Base-by-base conservation (phyloP, 2,329 filamentous ascomycete species). In the Thermothelomyces thermophilus region DNA sequence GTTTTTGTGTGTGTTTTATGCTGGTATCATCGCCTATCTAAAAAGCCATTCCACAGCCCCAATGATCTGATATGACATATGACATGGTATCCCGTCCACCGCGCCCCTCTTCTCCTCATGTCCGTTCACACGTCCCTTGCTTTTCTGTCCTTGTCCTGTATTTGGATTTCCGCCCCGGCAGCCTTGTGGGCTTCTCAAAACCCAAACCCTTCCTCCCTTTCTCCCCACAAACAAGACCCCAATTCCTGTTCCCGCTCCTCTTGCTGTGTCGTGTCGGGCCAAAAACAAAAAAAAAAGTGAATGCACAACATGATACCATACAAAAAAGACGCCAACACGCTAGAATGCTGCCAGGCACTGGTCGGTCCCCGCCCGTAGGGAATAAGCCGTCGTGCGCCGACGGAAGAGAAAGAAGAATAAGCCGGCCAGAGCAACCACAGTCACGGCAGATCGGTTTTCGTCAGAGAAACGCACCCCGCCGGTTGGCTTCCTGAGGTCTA, bases 11-110 rank as follows among this genome's bases (percentile, higher is more conserved):
- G 13, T 22, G 33, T 19, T 26, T 5, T 37, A 4, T 46, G 24
- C 26, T 46, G 43, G 34, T 44, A 34, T 44, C 41, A 43, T 43
- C 24, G 22, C 28, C 41, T 43, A 43, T 43, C 41, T 43, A 43
- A 34, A 43, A 34, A 11, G 9, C 24, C n/a, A 30, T 31, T 14
- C 8, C 11, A 10, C 42, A 37, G n/a, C 33, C 20, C 34, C 17
- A 35, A n/a, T 8, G 13, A 26, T 34, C 9, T 30, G n/a, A 30
- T 22, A 41, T 41, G 39, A 28, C 19, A 9, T 22, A 35, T 31
- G 40, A 30, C 19, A 26, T 35, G 41, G 41, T 41, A 41, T 41
- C 28, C 31, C 41, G 14, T 22, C 20, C 20, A 24, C 19, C n/a
- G n/a, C n/a, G n/a, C n/a, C n/a, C n/a, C n/a, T 17, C 33, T 17